Evolutionary conservation across 2,329 filamentous ascomycete species (phyloP).

Genomic region (Aspergillus sp.): DNA sequence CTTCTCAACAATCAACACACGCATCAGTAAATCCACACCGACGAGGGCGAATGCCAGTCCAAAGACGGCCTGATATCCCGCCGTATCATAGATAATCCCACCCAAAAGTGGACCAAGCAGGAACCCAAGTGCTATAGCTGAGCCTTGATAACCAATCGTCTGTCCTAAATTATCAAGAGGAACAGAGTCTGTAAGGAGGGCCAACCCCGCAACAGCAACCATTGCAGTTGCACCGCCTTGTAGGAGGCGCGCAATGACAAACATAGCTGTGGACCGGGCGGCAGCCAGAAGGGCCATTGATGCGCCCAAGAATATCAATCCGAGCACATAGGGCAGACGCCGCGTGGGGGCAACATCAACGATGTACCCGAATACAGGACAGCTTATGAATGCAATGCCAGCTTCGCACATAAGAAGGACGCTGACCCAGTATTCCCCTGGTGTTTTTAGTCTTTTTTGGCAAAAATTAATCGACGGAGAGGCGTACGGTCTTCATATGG

Average conservation of each 20-base stretch:
- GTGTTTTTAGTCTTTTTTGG: neutral
- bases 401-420: slow-evolving; percentile 31
- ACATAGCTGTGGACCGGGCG: slow-evolving; percentile 48
- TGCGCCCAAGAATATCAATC: slow-evolving; percentile 52
- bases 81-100: slow-evolving; percentile 60
- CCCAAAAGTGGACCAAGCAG: slow-evolving; percentile 60
- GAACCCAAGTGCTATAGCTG: slow-evolving; percentile 58
- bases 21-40: slow-evolving; percentile 59
- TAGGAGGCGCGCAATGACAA: slow-evolving; percentile 55
- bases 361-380: slow-evolving; percentile 30
- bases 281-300: slow-evolving; percentile 58
- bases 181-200: slow-evolving; percentile 61
- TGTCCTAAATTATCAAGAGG: slow-evolving; percentile 58
- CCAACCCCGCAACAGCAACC: slow-evolving; percentile 61
- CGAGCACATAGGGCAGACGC: slow-evolving; percentile 58
- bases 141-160: slow-evolving; percentile 58
- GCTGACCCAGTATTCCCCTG: slow-evolving; percentile 32
- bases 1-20: slow-evolving; percentile 63
- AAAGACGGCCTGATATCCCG: slow-evolving; percentile 61
- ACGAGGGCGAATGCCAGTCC: slow-evolving; percentile 56
- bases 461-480: neutral
- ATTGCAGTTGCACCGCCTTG: slow-evolving; percentile 60
- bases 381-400: slow-evolving; percentile 26
- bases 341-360: slow-evolving; percentile 41
- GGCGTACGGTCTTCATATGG: slow-evolving; percentile 26